These are phyloP conservation scores for Capsicum baccatum DNA, from an alignment of 257 asterid species.

Conservation along the genomic window DNA sequence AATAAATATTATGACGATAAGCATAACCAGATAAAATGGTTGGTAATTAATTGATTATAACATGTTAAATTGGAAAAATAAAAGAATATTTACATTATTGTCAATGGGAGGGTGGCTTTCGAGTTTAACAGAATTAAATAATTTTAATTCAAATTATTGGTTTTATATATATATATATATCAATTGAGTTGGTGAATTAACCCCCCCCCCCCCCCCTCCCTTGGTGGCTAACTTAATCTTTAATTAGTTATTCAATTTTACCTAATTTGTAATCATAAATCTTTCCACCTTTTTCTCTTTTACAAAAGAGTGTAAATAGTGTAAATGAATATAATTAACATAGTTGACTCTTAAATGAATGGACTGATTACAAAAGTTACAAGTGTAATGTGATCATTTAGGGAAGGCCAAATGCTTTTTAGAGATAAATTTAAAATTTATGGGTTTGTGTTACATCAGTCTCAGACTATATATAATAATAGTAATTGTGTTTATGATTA, in stretches of 20 bases:
- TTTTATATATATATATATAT: background rate
- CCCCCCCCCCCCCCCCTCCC: too few relatives aligned
- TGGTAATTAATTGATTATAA: background rate
- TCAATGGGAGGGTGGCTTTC: background rate
- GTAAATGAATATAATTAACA: background rate
- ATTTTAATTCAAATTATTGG: background rate
- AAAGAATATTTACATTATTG: background rate
- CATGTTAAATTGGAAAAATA: background rate
- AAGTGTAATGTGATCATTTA: background rate
- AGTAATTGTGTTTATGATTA: background rate
- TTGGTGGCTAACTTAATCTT: background rate
- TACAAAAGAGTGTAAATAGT: background rate
- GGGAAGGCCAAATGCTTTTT: background rate
- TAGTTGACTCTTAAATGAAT: background rate
- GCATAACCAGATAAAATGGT: background rate
- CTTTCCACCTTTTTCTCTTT: background rate
- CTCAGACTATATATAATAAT: background rate
- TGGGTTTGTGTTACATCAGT: background rate
- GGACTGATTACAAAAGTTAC: background rate
- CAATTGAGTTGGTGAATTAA: background rate
- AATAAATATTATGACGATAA: background rate
- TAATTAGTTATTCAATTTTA: background rate
- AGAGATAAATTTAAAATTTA: background rate
- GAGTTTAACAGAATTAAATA: background rate
- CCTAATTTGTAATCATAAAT: constrained; percentile 2